These are phyloP conservation scores for Boletus reticulatus DNA, from an alignment of 768 basidiomycete species.

Conservation along the genomic window DNA sequence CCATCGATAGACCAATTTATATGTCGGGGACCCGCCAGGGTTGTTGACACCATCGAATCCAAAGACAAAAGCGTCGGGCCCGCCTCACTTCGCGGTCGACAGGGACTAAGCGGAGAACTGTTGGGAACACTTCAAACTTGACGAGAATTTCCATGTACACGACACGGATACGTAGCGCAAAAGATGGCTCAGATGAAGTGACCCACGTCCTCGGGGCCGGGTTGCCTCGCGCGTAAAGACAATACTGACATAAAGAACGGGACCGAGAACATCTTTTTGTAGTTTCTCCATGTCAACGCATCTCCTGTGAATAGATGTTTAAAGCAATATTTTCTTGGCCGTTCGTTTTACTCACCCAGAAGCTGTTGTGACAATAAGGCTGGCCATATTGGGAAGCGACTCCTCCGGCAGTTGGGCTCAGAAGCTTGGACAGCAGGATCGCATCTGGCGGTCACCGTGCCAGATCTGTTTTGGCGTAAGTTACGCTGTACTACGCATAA, in stretches of 20 bases:
- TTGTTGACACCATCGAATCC: conserved; percentile 20
- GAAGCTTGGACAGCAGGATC: conserved; percentile 2
- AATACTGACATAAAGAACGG: conserved; percentile 29
- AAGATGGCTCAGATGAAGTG: conserved; percentile 17
- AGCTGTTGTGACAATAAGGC: conserved; percentile 27
- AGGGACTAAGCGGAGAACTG: conserved; percentile 30
- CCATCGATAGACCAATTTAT: conserved; percentile 25
- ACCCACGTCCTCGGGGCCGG: conserved; percentile 18
- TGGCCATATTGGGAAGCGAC: conserved; percentile 21
- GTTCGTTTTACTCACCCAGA: conserved; percentile 22
- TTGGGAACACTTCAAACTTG: conserved; percentile 25
- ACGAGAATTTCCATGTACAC: conserved; percentile 25
- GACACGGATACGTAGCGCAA: conserved; percentile 27
- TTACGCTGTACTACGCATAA: neutral
- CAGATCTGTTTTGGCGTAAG: neutral
- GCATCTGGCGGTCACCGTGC: neutral
- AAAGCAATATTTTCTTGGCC: conserved; percentile 5
- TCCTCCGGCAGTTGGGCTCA: neutral
- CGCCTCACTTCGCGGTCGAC: conserved; percentile 30
- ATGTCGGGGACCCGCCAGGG: conserved; percentile 25
- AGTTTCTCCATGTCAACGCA: conserved; percentile 34
- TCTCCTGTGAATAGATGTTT: conserved; percentile 21
- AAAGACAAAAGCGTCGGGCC: conserved; percentile 37
- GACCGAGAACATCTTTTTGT: conserved; percentile 32
- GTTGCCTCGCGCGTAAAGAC: conserved; percentile 24